Conservation (phyloP, 257 asterid species). For the Coffea eugenioides region DNA sequence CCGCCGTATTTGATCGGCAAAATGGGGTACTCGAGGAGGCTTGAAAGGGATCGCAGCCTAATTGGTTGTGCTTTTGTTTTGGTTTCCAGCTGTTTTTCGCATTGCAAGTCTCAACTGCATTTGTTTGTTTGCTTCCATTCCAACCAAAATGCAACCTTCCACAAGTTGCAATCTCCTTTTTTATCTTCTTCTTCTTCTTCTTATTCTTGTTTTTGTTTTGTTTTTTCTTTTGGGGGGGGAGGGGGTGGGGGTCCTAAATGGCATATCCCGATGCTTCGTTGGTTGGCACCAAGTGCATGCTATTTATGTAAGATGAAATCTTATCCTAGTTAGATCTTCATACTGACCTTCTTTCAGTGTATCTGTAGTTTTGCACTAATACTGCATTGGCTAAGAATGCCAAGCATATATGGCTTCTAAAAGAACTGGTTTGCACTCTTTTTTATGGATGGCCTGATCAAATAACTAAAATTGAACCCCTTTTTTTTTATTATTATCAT, state of each 20-base stretch:
- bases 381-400: background rate
- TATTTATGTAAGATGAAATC: background rate
- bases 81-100: constrained; percentile 2
- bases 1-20: constrained; percentile 3
- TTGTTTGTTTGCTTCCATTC: background rate
- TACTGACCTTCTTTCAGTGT: background rate
- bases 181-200: too few relatives aligned
- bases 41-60: constrained; percentile 14
- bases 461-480: too few relatives aligned
- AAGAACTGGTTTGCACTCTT: background rate
- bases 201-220: too few relatives aligned
- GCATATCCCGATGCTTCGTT: background rate
- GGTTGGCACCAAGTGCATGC: background rate
- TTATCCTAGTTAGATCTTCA: background rate
- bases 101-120: background rate
- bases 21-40: background rate
- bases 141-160: background rate
- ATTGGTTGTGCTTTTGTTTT: background rate
- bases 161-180: background rate
- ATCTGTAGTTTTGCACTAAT: background rate
- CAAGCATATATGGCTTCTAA: background rate
- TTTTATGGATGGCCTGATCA: background rate
- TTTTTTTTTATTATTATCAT: too few relatives aligned
- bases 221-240: background rate
- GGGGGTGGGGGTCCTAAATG: too few relatives aligned